These are phyloP conservation scores for Penicillium glabrum DNA, from an alignment of 2,329 filamentous ascomycete species.

Conservation along the genomic window DNA sequence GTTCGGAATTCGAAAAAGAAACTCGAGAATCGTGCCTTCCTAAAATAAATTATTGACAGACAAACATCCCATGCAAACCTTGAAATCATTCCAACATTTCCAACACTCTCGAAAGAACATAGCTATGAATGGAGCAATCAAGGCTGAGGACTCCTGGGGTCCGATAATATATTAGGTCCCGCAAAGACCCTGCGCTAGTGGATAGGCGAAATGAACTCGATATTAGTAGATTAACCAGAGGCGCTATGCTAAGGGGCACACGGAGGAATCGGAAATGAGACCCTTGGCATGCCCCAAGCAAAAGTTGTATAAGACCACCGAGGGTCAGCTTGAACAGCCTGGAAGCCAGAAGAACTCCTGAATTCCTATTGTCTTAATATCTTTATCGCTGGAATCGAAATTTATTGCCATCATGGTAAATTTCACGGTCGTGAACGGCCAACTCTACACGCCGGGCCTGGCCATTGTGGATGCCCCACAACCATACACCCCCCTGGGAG, in stretches of 20 bases:
- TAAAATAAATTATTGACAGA: no score
- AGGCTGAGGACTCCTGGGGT: not conserved
- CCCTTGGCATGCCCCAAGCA: constrained; percentile 7
- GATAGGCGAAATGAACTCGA: constrained; percentile 9
- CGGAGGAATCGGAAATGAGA: constrained; percentile 22
- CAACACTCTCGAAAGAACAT: no score
- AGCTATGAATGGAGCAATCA: no score
- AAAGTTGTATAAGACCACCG: not conserved
- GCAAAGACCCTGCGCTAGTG: constrained; percentile 5
- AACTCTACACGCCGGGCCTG: constrained; percentile 69
- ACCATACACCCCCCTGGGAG: constrained; percentile 63
- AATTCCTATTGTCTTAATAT: no score
- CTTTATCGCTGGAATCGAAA: no score
- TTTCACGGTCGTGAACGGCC: constrained; percentile 52
- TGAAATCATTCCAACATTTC: no score
- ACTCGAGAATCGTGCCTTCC: no score
- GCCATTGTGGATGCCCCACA: constrained; percentile 67
- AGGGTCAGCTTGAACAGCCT: not conserved
- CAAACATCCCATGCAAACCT: no score
- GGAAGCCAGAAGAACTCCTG: no score
- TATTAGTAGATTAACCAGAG: constrained; percentile 14
- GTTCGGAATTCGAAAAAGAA: no score
- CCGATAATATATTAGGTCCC: not conserved
- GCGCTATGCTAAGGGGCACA: constrained; percentile 13
- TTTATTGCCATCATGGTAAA: constrained; percentile 9